A percentile compares a stretch with the other conserved stretches of the same genome.
These are phyloP conservation scores for Exophiala dermatitidis DNA, from an alignment of 2,329 filamentous ascomycete species.

Conservation along the genomic window DNA sequence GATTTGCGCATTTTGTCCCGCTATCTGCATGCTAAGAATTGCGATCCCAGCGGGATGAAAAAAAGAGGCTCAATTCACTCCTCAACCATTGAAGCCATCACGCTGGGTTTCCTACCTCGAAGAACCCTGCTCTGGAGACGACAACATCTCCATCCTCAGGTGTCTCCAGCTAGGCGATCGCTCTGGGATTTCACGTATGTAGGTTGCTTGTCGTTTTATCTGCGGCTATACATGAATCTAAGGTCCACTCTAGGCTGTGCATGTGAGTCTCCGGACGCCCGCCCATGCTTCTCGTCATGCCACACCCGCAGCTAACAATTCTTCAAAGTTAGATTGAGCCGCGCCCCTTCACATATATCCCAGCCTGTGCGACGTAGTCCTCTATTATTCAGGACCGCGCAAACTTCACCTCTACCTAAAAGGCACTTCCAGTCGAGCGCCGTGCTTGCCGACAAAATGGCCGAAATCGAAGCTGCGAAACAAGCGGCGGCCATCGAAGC, in stretches of 20 bases:
- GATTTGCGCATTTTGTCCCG: neutral
- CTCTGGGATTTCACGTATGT: conserved; percentile 8
- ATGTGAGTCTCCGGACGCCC: conserved; percentile 7
- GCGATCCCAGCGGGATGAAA: too few relatives aligned
- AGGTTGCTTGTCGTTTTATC: conserved; percentile 5
- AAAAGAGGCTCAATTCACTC: too few relatives aligned
- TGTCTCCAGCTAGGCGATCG: conserved; percentile 14
- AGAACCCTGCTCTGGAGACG: neutral
- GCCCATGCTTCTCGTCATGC: conserved; percentile 1
- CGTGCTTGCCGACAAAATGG: conserved; percentile 7
- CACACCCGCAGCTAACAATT: conserved; percentile 7
- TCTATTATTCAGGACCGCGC: neutral
- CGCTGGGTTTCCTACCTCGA: neutral
- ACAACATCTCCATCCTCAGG: conserved; percentile 1
- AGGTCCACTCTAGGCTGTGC: conserved; percentile 1
- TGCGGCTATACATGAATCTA: conserved; percentile 11
- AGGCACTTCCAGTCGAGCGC: conserved; percentile 2
- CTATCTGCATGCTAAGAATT: neutral
- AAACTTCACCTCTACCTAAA: neutral
- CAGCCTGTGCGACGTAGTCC: neutral
- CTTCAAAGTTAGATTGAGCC: conserved; percentile 1
- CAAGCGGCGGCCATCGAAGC: neutral
- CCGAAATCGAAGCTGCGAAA: conserved; percentile 48
- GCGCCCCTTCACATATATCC: neutral
- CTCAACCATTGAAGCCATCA: too few relatives aligned